Conservation (phyloP, 2,329 filamentous ascomycete species). For the Metarhizium rileyi region DNA sequence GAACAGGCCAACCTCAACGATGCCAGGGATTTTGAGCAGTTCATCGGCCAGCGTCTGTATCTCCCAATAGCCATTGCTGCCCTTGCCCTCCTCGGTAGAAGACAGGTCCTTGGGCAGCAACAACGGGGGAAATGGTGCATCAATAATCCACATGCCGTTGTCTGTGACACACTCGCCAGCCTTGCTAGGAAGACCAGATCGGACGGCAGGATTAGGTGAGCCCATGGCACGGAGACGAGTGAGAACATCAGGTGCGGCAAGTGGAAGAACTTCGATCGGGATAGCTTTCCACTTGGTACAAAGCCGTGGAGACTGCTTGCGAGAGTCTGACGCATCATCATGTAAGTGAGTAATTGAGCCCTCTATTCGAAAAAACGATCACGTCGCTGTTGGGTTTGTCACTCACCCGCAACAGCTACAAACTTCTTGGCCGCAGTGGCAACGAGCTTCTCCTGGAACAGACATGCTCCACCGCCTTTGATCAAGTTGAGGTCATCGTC, state of each 20-base stretch:
- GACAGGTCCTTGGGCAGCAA: conserved; percentile 48
- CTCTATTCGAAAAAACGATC: too few relatives aligned
- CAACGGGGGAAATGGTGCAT: conserved; percentile 76
- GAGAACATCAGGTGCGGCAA: conserved; percentile 70
- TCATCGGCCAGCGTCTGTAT: conserved; percentile 62
- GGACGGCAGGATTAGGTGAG: conserved; percentile 57
- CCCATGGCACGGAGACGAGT: conserved; percentile 64
- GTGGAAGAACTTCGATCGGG: conserved; percentile 86
- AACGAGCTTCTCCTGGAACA: conserved; percentile 96
- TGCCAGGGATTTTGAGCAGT: conserved; percentile 75
- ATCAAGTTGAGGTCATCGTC: conserved; percentile 93
- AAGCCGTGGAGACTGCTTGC: conserved; percentile 74
- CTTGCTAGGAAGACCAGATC: conserved; percentile 65
- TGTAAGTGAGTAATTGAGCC: too few relatives aligned
- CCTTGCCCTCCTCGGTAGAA: conserved; percentile 38
- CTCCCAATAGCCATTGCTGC: conserved; percentile 60
- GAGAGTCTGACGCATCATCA: conserved; percentile 56
- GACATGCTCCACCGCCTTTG: conserved; percentile 93
- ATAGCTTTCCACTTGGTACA: conserved; percentile 71
- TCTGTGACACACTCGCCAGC: conserved; percentile 63
- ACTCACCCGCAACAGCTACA: conserved; percentile 70
- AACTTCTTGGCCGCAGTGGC: conserved; percentile 77
- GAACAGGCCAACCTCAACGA: conserved; percentile 89
- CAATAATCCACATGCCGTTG: conserved; percentile 67
- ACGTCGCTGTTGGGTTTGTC: neutral